Base-by-base conservation (phyloP, 1,139 yeast species). In the Magnusiomyces magnusii region DNA sequence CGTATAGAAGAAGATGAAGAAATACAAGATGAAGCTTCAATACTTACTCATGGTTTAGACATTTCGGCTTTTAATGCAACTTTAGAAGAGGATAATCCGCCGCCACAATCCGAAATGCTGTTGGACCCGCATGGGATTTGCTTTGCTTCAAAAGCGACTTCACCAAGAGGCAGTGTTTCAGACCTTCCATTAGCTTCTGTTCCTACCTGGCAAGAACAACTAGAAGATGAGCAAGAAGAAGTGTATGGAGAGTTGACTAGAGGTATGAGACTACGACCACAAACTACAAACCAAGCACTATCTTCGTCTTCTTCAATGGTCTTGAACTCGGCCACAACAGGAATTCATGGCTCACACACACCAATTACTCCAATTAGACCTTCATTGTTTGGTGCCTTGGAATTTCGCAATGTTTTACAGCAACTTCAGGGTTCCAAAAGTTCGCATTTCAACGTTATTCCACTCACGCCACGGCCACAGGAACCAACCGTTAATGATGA, bases 301-400 rank as follows among this genome's bases (percentile, higher is more conserved):
- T 19, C 27, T 34, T 49, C 60, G 27, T 25, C 53, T 27, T 23
- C 57, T 55, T 31, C 36, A 31, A 49, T 50, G 34, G 34, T 47
- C 28, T 54, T 31, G 44, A 36, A 15, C 36, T 25, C 34, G 60
- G 34, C 57, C 34, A 34, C 51, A 51, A 31, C 57, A 54, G 51
- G 31, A 25, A 1, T 23, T 47, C 17, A 24, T 25, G 34, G 42
- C 5, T 39, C 44, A 39, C 55, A 55, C 50, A 47, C 60, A 3
- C 57, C 64, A 19, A 51, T 61, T 10, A 61, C 69, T 0, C 66
- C 75, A 2, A 69, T 77, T 19, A 64, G 81, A 58, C 79, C 81
- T 1, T 78, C 81, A 0, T 64, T 79, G 10, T 68, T 76, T 50
- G 71, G 75, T 49, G 81, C 82, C 0, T 66, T 79, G 28, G 80